These are phyloP conservation scores for Sutorius australiensis DNA, from an alignment of 768 basidiomycete species.

Conservation along the genomic window DNA sequence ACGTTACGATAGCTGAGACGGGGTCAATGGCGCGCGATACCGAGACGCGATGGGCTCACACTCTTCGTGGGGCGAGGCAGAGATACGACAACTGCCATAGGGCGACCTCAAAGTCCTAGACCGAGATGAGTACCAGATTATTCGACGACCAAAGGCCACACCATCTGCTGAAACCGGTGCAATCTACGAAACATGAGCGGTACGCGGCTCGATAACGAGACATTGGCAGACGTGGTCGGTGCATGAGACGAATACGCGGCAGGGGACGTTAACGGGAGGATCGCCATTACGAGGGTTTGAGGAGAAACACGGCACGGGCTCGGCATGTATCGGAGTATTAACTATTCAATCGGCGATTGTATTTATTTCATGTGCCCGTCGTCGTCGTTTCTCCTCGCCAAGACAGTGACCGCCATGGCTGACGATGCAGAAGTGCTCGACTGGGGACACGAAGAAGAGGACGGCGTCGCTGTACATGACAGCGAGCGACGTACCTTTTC, in stretches of 20 bases:
- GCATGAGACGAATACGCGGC: conserved; percentile 20
- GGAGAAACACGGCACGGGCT: conserved; percentile 11
- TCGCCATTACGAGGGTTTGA: conserved; percentile 22
- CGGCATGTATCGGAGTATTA: conserved; percentile 21
- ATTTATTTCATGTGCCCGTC: neutral
- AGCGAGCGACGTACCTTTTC: conserved; percentile 35
- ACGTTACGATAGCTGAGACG: conserved; percentile 81
- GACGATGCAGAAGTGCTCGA: conserved; percentile 69
- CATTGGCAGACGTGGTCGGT: conserved; percentile 10
- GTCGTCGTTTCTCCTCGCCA: conserved; percentile 15
- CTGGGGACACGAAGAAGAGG: conserved; percentile 59
- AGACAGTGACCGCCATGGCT: conserved; percentile 43
- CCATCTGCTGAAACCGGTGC: conserved; percentile 86
- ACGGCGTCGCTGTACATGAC: conserved; percentile 38
- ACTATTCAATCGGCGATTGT: conserved; percentile 17
- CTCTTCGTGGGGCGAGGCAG: conserved; percentile 87
- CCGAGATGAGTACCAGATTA: neutral
- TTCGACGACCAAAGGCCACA: conserved; percentile 28
- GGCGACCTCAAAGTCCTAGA: conserved; percentile 93
- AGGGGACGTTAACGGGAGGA: conserved; percentile 33
- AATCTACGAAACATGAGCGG: conserved; percentile 79
- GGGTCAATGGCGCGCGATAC: conserved; percentile 11
- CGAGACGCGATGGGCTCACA: conserved; percentile 47
- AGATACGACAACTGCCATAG: conserved; percentile 95
- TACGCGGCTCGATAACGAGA: conserved; percentile 48